Base-by-base conservation (phyloP, 805 yeast genomes). In the Saccharomycopsis sp. region DNA sequence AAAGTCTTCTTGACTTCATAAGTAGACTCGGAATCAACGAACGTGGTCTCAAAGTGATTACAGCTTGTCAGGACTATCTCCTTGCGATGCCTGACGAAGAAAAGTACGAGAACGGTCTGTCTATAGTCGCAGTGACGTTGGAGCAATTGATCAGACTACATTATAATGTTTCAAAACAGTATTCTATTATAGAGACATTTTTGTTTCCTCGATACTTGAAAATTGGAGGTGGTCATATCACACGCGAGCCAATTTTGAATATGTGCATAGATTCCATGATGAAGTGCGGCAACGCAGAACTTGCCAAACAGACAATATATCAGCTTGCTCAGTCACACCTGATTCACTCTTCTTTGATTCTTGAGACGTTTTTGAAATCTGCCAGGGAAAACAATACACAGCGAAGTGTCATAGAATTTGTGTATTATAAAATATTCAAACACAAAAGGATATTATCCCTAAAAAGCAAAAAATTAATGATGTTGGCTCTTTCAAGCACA, bases 251-350 rank as follows among this genome's bases (percentile, higher is more conserved):
- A 4, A 44, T 44, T 12, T 44, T 44, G 48, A 44, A 44, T 12
- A n/a, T 44, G 8, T 44, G 48, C 21, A 44, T 44, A 12, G 48
- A 44, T 44, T 44, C 48, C 7, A 44, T 44, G 48, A 44, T 44
- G 48, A 44, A 44, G 16, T 16, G 21, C 21, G 16, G 16, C 12
- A 44, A 44, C 12, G 21, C 48, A 4, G 48, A 44, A 44, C 21
- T 44, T 16, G 48, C 48, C 21, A 44, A 44, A 44, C 48, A 44
- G 48, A 18, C 48, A 16, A 44, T 44, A 44, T 44, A 44, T 44
- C 48, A 44, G 21, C 48, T 44, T 18, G 21, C 21, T 4, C 48
- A 44, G 16, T 44, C 21, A 20, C 8, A 44, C 7, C 48, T 44
- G 21, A 44, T 44, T 12, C 8, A 5, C 16, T 44, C 48, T 12